Evolutionary conservation across 2,329 filamentous ascomycete genomes (phyloP), one percentile per base, ranked within the genome.

Genomic region (Nectriaceae sp.): DNA sequence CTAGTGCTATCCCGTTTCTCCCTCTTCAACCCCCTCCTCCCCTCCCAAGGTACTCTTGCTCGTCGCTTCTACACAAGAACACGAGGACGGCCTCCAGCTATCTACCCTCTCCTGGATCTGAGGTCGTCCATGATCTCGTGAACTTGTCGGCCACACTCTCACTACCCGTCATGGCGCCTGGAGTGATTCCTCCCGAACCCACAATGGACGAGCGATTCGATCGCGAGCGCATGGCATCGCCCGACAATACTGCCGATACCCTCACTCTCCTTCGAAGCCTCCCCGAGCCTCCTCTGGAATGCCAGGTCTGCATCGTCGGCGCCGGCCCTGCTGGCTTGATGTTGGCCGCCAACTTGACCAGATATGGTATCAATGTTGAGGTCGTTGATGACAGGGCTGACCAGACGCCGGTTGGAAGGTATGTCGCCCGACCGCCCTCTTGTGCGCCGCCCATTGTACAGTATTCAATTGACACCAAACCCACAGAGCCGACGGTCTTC

Each of bases 301-400:
- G 71, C 40, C 71, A 75, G 55, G 76, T 79, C 24, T 77, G 77
- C 55, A 71, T 82, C 43, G 75, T 82, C 46, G 79, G 79, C 50
- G 79, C 79, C 42, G 79, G 79, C 13, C 79, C 79, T 3, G 77
- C 79, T 13, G 79, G 79, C 49, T 69, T 82, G 48, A 82, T 82
- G 77, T 66, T 80, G 55, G 77, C 75, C 43, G 70, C 73, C 55
- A 75, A 75, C 55, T 73, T 90, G 29, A 79, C 80, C 16, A 77
- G 85, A 8, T 88, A 82, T 59, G 87, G 86, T 13, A 81, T 89
- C 59, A 81, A 82, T 46, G 77, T 82, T 3, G 76, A 78, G 35
- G 76, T 90, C 38, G 74, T 90, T 41, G 88, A 90, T 69, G 85
- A 90, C 63, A 74, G 87, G 54, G 73, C 80, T 26, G 80, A 87